Conservation (phyloP, 148 eudicot genomes). For the Rhododendron henanense region DNA sequence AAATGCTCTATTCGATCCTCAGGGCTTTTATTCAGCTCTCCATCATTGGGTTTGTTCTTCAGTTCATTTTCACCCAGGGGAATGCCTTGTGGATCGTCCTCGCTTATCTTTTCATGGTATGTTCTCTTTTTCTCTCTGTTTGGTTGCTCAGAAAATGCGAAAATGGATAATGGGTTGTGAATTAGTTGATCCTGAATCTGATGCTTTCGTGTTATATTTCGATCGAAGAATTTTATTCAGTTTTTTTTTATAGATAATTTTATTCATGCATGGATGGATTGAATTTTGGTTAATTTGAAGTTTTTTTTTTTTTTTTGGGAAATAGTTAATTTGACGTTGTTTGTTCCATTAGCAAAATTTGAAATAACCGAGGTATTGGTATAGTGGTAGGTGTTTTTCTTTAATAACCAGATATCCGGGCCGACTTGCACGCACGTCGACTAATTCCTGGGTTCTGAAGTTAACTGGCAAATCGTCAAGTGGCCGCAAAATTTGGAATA, state of each 20-base stretch:
- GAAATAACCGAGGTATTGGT: neutral
- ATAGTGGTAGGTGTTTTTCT: neutral
- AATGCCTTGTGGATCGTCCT: conserved; percentile 59
- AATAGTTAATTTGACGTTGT: neutral
- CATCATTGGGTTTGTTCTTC: conserved; percentile 83
- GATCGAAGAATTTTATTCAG: neutral
- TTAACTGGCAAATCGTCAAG: too few relatives aligned
- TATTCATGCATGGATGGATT: neutral
- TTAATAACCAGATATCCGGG: too few relatives aligned
- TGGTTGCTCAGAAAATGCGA: neutral
- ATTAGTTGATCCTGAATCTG: neutral
- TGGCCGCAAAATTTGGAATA: too few relatives aligned
- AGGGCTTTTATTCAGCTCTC: conserved; percentile 80
- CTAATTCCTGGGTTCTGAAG: too few relatives aligned
- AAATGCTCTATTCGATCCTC: conserved; percentile 69
- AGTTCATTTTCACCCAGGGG: conserved; percentile 70
- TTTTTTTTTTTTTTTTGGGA: too few relatives aligned
- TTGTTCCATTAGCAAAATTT: neutral
- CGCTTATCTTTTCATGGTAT: conserved; percentile 96
- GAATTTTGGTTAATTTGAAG: too few relatives aligned
- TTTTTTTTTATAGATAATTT: too few relatives aligned
- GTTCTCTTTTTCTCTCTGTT: neutral
- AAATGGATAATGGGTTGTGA: neutral
- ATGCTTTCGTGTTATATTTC: neutral
- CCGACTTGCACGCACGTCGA: rapidly evolving